These are phyloP conservation scores for Neurospora discreta DNA, from an alignment of 495 filamentous ascomycete species.

Conservation along the genomic window DNA sequence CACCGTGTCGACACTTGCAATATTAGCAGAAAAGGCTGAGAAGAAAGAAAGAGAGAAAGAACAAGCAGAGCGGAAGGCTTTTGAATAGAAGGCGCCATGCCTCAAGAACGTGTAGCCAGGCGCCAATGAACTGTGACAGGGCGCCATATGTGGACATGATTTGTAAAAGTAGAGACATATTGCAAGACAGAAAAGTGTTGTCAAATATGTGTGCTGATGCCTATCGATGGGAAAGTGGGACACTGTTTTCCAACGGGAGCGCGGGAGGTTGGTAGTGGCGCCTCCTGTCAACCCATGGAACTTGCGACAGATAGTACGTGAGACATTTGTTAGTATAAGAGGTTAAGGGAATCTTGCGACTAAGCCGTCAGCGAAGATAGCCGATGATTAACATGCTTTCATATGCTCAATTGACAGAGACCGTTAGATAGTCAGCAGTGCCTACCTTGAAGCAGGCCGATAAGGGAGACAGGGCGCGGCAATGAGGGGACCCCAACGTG, in stretches of 20 bases:
- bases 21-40: neutral
- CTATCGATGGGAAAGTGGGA: neutral
- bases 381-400: neutral
- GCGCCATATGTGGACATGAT: neutral
- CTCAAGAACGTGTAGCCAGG: neutral
- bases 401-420: neutral
- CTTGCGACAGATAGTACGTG: neutral
- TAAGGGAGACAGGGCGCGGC: neutral
- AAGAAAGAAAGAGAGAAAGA: too few species aligned
- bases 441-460: neutral
- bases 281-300: neutral
- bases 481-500: neutral
- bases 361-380: neutral
- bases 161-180: neutral
- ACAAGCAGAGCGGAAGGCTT: neutral
- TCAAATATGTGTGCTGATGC: too few species aligned
- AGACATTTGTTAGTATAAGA: neutral
- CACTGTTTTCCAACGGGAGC: neutral
- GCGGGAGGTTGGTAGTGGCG: neutral
- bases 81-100: neutral
- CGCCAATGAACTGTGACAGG: neutral
- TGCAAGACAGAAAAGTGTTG: neutral
- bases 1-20: neutral
- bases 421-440: neutral
- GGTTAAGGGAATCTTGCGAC: neutral